A percentile compares a stretch with the other conserved stretches of the same genome.
phyloP scores from a whole-genome alignment of 306 rosid species.

The Oemleria cerasiformis region DNA sequence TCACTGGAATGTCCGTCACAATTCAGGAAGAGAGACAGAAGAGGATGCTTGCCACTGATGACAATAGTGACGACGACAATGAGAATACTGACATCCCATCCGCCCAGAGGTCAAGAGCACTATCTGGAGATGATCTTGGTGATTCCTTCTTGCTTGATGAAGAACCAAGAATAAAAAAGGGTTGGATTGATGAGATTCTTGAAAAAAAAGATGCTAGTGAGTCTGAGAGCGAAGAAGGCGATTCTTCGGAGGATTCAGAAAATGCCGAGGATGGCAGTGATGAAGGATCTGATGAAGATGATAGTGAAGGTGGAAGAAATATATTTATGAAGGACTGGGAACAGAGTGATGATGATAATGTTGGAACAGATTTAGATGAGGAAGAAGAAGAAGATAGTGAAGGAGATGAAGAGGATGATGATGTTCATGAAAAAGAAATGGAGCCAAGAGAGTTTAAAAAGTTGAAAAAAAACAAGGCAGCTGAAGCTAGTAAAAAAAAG shows the following conservation, averaged over 20 bases:
- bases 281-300: conserved; percentile 55
- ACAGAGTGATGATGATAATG: conserved; percentile 83
- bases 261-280: conserved; percentile 47
- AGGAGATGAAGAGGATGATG: conserved; percentile 26
- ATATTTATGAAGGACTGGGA: conserved; percentile 81
- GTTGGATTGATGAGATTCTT: conserved; percentile 82
- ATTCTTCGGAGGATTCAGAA: conserved; percentile 51
- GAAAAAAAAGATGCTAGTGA: conserved; percentile 51
- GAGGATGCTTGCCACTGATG: conserved; percentile 70
- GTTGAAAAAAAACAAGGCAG: conserved; percentile 27
- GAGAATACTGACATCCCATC: conserved; percentile 52
- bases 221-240: conserved; percentile 58
- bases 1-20: not conserved
- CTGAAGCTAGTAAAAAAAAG: conserved; percentile 34
- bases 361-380: conserved; percentile 43
- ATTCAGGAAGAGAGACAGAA: conserved; percentile 83
- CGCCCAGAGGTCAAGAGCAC: conserved; percentile 44
- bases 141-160: conserved; percentile 74
- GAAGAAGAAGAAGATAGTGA: conserved; percentile 36
- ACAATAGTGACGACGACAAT: conserved; percentile 69
- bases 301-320: conserved; percentile 27
- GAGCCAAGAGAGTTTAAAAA: conserved; percentile 20
- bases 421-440: conserved; percentile 26
- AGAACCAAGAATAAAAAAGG: conserved; percentile 51
- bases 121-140: conserved; percentile 94